Base-by-base conservation (phyloP, 345 rosid species). In the Citrus cavaleriei region DNA sequence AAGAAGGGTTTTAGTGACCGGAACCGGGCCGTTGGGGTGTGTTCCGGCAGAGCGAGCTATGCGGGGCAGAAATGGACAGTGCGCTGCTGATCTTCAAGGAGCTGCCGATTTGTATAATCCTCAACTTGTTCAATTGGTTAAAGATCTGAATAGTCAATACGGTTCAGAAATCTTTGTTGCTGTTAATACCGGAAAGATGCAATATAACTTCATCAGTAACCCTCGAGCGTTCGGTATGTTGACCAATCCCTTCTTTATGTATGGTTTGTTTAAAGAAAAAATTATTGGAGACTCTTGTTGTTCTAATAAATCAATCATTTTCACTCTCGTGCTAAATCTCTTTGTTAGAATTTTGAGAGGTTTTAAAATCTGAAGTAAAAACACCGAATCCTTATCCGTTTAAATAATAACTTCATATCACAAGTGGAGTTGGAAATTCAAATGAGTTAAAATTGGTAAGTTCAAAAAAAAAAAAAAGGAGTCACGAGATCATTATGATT, bases 21-120 rank as follows among this genome's bases (percentile, higher is more conserved):
- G 98, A 13, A 90, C 93, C 0, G 97, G 98, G 66, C 98, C 97
- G 13, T 5, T 95, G 75, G 98, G 97, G 0, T 95, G 98, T 72
- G 95, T 85, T 32, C 98, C 97, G 0, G 91, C 95, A 0, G 98
- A 93, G 67, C 71, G 88, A 59, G 98, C 92, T 4, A 49, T 76
- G 83, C 73, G 95, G 74, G 67, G 93, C 84, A 78, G 81, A 22
- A 86, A 78, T 58, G 95, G 97, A 4, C 81, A 88, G 72, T 95
- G 98, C 64, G 82, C 90, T 0, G 32, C 73, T 0, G 91, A 91
- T 57, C 81, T 95, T 68, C 84, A 90, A 76, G 82, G 76, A 73
- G 97, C 98, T n/a, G 89, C 97, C 6, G 64, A 76, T 38, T 65
- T 91, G 70, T 93, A 73, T 70, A 90, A 95, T 74, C 95, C 92